Base-by-base conservation (phyloP, 805 yeast genomes). In the Candida mattraensis region DNA sequence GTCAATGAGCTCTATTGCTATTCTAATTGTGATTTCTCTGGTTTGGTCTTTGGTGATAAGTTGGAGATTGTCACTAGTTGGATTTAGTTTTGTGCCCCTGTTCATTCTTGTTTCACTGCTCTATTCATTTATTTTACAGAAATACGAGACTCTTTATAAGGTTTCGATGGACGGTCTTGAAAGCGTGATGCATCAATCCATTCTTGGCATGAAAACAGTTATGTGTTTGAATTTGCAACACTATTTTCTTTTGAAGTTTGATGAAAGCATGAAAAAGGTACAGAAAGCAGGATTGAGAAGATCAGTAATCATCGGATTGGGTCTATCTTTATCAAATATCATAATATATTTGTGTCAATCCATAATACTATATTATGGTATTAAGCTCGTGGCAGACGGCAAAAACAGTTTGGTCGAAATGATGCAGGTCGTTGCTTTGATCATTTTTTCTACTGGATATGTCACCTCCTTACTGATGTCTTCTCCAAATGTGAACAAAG, bases 1-100 rank as follows among this genome's bases (percentile, higher is more conserved):
- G 7, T 70, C 80, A 0, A 27, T 77, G 0, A 47, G 77, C 1
- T 73, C 81, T 8, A 69, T 85, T 24, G 32, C 74, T 2, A 63
- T 78, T 0, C 68, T 87, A 30, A 63, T 83, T 0, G 24, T 66
- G 0, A 59, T 78, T 18, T 94, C 96, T 4, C 43, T 80, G 4
- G 63, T 77, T 5, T 93, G 97, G 97, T 79, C 96, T 0, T 43
- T 87, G 1, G 70, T 69, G 0, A 56, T 70, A 8, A 96, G 96
- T 0, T 93, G 98, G 98, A 84, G 82, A 50, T 63, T 93, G 26
- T 76, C 96, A 2, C 61, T 91, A 7, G 93, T 87, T 2, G 94
- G 95, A 2, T 50, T 89, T 8, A 72, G 95, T 0, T 67, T 88
- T 56, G 70, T 84, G 10, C 94, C 96, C 0, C 44, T 79, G 9